Conservation (phyloP, 495 filamentous ascomycete genomes). For the Endocarpon pusillum region DNA sequence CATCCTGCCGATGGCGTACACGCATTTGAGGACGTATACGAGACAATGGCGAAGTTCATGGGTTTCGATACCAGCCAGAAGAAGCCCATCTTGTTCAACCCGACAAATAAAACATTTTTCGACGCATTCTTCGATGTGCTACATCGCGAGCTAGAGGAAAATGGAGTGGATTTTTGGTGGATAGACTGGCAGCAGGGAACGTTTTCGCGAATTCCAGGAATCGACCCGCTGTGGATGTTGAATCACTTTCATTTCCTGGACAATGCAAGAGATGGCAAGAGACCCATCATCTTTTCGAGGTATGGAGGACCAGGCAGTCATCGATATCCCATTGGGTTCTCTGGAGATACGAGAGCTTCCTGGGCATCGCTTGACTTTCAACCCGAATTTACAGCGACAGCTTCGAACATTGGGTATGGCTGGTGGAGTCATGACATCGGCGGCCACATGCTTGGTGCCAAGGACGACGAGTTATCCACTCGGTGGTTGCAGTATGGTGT, state of each 20-base stretch:
- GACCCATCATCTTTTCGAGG: constrained; percentile 29
- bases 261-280: constrained; percentile 16
- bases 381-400: constrained; percentile 43
- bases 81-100: constrained; percentile 36
- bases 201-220: constrained; percentile 30
- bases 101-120: constrained; percentile 30
- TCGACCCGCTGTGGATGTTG: constrained; percentile 45
- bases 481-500: constrained; percentile 41
- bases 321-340: constrained; percentile 44
- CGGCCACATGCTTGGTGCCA: constrained; percentile 32
- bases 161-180: constrained; percentile 43
- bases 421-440: constrained; percentile 53
- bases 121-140: constrained; percentile 40
- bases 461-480: constrained; percentile 34
- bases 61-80: constrained; percentile 24
- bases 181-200: constrained; percentile 46
- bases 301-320: constrained; percentile 42
- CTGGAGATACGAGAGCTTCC: constrained; percentile 36
- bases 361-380: constrained; percentile 42
- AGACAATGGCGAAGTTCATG: constrained; percentile 30
- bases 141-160: constrained; percentile 28
- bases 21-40: constrained; percentile 32
- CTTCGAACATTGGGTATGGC: constrained; percentile 45
- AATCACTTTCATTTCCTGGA: constrained; percentile 45
- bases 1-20: constrained; percentile 39